phyloP scores from a whole-genome alignment of 768 basidiomycete species.

The Lactifluus subvellereus region DNA sequence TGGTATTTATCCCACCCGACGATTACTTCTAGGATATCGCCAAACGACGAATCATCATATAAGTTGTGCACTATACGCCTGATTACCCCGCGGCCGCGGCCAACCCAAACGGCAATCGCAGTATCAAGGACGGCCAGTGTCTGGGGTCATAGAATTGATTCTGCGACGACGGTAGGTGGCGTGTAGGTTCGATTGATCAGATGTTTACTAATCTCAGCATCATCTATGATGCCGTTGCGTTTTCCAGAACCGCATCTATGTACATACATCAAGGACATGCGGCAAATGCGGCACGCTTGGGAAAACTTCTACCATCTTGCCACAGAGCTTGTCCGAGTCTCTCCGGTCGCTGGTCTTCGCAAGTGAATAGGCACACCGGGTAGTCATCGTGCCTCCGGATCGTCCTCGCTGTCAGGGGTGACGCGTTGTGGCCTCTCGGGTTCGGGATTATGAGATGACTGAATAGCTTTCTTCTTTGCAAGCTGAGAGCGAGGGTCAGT shows the following conservation, averaged over 20 bases:
- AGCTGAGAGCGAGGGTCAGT: not conserved
- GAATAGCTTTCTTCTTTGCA: not conserved
- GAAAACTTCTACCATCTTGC: too few relatives aligned
- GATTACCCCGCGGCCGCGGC: not conserved
- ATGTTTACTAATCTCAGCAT: too few relatives aligned
- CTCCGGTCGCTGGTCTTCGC: not conserved
- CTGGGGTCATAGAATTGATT: not conserved
- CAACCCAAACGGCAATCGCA: not conserved
- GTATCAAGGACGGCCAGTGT: not conserved
- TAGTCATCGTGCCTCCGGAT: not conserved
- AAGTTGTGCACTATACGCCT: too few relatives aligned
- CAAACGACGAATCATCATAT: not conserved
- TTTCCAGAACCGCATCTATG: not conserved
- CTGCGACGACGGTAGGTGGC: too few relatives aligned
- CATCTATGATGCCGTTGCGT: too few relatives aligned
- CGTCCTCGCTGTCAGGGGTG: not conserved
- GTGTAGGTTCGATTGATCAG: too few relatives aligned
- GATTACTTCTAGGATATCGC: too few relatives aligned
- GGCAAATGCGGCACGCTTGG: too few relatives aligned
- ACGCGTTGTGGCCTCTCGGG: not conserved
- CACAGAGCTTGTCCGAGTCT: not conserved
- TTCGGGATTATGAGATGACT: not conserved
- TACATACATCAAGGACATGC: not conserved
- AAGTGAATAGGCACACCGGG: too few relatives aligned
- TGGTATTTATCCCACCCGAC: too few relatives aligned